Evolutionary conservation across 805 yeast genomes (phyloP), one percentile per base, ranked within the genome.

Genomic region (Saturnispora besseyi): DNA sequence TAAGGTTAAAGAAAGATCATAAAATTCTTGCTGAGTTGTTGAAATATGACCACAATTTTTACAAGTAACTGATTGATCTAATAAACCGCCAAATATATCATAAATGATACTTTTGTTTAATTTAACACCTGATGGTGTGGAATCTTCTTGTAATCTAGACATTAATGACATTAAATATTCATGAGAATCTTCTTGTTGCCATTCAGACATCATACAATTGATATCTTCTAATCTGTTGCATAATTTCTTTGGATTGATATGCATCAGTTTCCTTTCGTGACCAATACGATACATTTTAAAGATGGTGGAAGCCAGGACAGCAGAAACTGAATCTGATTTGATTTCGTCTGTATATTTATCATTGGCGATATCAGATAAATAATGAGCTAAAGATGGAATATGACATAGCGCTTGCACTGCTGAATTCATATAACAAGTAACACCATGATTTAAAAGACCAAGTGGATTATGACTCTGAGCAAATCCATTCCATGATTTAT

Each of bases 131-230:
- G 78, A 83, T 34, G 98, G 98, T 1, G 93, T 88, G 11, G 87
- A 77, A 62, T 90, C 97, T 62, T 90, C 97, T 67, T 90, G 98
- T 47, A 90, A 68, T 47, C 96, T 70, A 7, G 91, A 79, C 75
- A 90, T 76, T 53, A 90, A 71, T 11, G 96, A 87, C 97, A 90
- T 90, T 64, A 84, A 87, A 68, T 90, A 93, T 67, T 93, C 99
- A 67, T 93, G 99, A 0, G 96, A 85, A 67, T 93, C 99, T 66
- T 93, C 98, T 65, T 93, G 99, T 66, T 88, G 90, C 96, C 96
- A 90, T 64, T 83, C 93, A 42, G 89, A 81, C 96, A 90, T 88
- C 96, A 87, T 87, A 63, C 96, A 87, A 66, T 89, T 89, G 59
- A 91, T 87, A 59, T 87, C 96, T 45, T 77, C 86, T 51, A 87